A percentile compares a stretch with the other conserved stretches of the same genome.
Conservation (phyloP, 1,139 yeast species). For the Pichia sp. region DNA sequence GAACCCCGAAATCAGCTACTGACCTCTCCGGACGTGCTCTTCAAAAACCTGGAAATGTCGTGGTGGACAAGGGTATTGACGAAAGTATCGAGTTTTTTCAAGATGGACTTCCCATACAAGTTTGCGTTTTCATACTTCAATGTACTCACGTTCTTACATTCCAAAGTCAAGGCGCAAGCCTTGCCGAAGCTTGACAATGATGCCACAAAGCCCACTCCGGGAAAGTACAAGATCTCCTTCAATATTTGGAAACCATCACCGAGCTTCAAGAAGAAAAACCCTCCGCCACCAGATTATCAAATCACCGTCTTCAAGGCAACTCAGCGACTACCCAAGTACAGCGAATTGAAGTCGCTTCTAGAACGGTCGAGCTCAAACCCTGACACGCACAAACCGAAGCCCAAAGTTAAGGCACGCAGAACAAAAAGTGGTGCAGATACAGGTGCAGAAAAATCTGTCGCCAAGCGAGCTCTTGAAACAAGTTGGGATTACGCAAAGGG, state of each 20-base stretch:
- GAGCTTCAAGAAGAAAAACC: constrained; percentile 61
- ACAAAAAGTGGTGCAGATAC: neutral
- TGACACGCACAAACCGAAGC: constrained; percentile 10
- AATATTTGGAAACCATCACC: constrained; percentile 86
- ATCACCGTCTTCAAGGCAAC: constrained; percentile 55
- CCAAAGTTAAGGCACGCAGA: constrained; percentile 22
- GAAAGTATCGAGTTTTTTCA: constrained; percentile 9
- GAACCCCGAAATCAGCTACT: neutral
- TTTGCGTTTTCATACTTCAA: constrained; percentile 19
- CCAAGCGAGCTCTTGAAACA: constrained; percentile 29
- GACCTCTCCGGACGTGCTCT: constrained; percentile 5
- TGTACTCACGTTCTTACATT: constrained; percentile 19
- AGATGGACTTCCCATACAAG: constrained; percentile 16
- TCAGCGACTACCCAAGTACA: constrained; percentile 49
- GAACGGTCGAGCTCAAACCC: constrained; percentile 26
- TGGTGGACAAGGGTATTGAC: constrained; percentile 16
- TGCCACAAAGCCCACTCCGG: neutral
- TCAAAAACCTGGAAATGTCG: constrained; percentile 12
- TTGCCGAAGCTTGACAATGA: constrained; percentile 5
- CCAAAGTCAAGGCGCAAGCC: constrained; percentile 13
- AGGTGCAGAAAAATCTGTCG: constrained; percentile 22
- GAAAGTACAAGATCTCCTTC: constrained; percentile 36
- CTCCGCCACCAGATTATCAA: constrained; percentile 75
- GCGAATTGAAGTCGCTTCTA: constrained; percentile 36
- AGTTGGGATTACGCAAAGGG: constrained; percentile 24